Base-by-base conservation (phyloP, 768 basidiomycete species). In the Mycena amicta region DNA sequence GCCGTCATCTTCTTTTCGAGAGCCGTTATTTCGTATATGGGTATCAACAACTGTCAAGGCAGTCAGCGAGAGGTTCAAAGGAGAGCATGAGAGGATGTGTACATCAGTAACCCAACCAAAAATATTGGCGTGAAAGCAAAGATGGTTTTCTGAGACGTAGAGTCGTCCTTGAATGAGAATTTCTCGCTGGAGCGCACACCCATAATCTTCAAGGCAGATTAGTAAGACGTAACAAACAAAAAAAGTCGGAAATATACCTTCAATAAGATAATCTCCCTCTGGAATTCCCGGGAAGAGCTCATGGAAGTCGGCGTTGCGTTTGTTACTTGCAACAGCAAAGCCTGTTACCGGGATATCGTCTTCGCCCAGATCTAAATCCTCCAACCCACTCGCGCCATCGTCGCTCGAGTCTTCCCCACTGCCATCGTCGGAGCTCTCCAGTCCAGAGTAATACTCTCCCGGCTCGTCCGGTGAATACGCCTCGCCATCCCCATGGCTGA, bases 111-210 rank as follows among this genome's bases (percentile, higher is more conserved):
- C 90, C 97, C 96, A 98, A 41, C 97, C 96, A 73, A 98, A 96
- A 43, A 98, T 98, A 70, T 98, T 98, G 41, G 97, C 96, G 66
- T 99, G 93, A 79, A 98, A 99, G 76, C 94, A 98, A n/a, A 98
- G 84, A 69, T 98, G 95, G 74, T 98, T 98, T 75, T 99, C 96
- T 5, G 97, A 98, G 23, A 98, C 92, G 74, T 98, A 98, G 56
- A 99, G 71, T 13, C 97, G 82, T 4, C 97, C 97, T 80, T 98
- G 97, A 41, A 98, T 90, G 28, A 98, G 80, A 64, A 98, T 98
- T 72, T 98, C 97, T 40, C 95, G 85, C 74, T 98, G 95, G 13
- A 98, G 74, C 0, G 97, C 97, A 68, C 97, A 99, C 5, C 97
- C 97, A 66, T 98, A 99, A 74, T 99, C 97, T 98, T 60, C 18